phyloP scores from a whole-genome alignment of 2,329 filamentous ascomycete genomes.

The Daldinia eschscholtzii region DNA sequence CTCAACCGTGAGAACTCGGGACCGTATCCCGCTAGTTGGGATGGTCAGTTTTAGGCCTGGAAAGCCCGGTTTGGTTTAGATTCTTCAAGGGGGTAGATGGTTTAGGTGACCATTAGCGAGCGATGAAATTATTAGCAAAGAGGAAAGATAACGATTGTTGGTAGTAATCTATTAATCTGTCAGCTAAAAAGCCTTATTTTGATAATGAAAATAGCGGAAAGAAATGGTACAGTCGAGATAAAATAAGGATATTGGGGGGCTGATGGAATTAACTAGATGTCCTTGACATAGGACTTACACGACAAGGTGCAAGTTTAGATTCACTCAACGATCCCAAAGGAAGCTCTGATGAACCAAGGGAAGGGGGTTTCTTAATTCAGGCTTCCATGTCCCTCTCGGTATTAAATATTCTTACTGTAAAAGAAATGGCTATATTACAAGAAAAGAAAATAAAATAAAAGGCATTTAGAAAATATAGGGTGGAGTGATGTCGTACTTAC shows the following conservation, averaged over 20 bases:
- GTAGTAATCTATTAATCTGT: not conserved
- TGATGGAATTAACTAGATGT: not conserved
- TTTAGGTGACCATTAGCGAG: slow-evolving; percentile 31
- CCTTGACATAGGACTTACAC: slow-evolving; percentile 2
- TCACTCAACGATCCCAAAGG: not conserved
- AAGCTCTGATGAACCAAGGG: not conserved
- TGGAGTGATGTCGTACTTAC: slow-evolving; percentile 11
- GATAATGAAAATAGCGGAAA: not conserved
- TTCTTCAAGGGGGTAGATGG: slow-evolving; percentile 18
- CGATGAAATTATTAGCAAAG: not conserved
- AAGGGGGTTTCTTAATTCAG: not conserved
- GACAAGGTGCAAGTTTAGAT: not conserved
- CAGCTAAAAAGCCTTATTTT: not conserved
- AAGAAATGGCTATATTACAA: not conserved
- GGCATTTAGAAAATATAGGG: not conserved
- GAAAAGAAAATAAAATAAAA: not conserved
- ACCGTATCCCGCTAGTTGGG: slow-evolving; percentile 2
- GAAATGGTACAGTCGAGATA: not conserved
- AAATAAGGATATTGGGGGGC: not conserved
- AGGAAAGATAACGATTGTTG: slow-evolving; percentile 8
- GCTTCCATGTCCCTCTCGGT: not conserved
- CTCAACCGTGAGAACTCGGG: not conserved
- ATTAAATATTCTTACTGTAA: not conserved
- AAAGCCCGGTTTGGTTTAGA: slow-evolving; percentile 18
- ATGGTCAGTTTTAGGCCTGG: slow-evolving; percentile 4